Evolutionary conservation across 2,329 filamentous ascomycete genomes (phyloP).

Genomic region (Zalaria obscura): DNA sequence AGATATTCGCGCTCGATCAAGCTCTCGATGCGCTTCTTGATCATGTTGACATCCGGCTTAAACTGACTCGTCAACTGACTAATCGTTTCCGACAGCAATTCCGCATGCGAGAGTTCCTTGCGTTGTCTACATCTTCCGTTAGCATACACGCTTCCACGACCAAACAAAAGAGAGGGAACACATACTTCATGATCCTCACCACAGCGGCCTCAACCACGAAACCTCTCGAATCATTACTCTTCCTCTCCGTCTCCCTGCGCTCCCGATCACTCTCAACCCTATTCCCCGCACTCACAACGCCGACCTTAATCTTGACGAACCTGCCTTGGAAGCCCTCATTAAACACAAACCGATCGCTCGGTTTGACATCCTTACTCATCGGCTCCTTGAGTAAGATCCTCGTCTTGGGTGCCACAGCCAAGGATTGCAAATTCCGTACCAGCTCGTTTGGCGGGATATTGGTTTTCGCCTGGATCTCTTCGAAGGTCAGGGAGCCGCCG

Average conservation of each 20-base stretch:
- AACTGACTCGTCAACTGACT: conserved; percentile 55
- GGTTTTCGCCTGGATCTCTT: conserved; percentile 72
- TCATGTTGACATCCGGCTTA: conserved; percentile 60
- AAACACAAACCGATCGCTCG: conserved; percentile 66
- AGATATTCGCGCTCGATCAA: conserved; percentile 66
- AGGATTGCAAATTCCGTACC: conserved; percentile 61
- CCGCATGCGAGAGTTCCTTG: conserved; percentile 54
- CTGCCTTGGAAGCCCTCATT: conserved; percentile 73
- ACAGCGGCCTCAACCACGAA: conserved; percentile 64
- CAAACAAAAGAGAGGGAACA: conserved; percentile 11
- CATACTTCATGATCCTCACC: conserved; percentile 76
- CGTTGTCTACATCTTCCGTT: conserved; percentile 43
- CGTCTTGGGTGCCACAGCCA: conserved; percentile 73
- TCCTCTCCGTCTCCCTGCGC: conserved; percentile 57
- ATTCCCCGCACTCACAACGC: conserved; percentile 64
- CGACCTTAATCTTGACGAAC: conserved; percentile 77
- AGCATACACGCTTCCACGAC: conserved; percentile 11
- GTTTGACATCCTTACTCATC: conserved; percentile 60
- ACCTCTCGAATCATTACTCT: conserved; percentile 57
- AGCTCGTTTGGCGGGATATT: conserved; percentile 65
- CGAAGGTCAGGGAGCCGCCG: conserved; percentile 40
- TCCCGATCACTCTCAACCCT: conserved; percentile 65
- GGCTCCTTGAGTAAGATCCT: conserved; percentile 70
- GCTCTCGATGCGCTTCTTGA: conserved; percentile 71
- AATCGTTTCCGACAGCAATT: conserved; percentile 58